Evolutionary conservation across 2,329 filamentous ascomycete genomes (phyloP), one percentile per base, ranked within the genome.

Genomic region (Coleophoma eucalyptorum): DNA sequence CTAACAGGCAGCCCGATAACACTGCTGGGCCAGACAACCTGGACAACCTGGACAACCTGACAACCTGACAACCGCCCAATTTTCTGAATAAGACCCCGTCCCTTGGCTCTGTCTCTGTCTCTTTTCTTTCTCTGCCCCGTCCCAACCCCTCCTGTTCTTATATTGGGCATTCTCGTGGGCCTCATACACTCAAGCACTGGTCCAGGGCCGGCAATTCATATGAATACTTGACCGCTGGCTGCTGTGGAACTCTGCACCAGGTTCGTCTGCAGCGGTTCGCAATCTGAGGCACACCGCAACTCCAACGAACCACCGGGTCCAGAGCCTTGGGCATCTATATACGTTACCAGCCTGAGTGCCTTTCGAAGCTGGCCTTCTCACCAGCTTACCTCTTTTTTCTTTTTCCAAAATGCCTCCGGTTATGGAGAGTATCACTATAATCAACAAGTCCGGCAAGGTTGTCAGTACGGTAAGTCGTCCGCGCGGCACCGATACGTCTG

Each of bases 361-460:
- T 42, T 20, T 43, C 21, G 42, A 44, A 44, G 42, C 42, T 44
- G 42, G 42, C 42, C 42, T 44, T 44, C 42, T 44, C 19, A 44
- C 19, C n/a, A 31, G 5, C 42, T 32, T 26, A 15, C 19, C 10
- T 13, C 42, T n/a, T 21, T 20, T 5, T 5, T 46, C 31, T 2
- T n/a, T 38, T 5, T 26, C 40, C 54, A 62, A 54, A 19, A 64
- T 65, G 61, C 5, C 26, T 5, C 59, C 60, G 48, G 51, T 81
- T 32, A 76, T 79, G 56, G 86, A 96, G 71, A 93, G 89, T 46
- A 84, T 96, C 60, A 92, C 90, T 58, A 89, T 96, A 63, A 87
- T 96, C 71, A 94, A 96, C 74, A 91, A 83, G 69, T 94, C 90
- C 51, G 90, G 90, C 63, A 95, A 96, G 72, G 85, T 96, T 46